Conservation (phyloP, 495 filamentous ascomycete species). For the Bryoglossum gracile region DNA sequence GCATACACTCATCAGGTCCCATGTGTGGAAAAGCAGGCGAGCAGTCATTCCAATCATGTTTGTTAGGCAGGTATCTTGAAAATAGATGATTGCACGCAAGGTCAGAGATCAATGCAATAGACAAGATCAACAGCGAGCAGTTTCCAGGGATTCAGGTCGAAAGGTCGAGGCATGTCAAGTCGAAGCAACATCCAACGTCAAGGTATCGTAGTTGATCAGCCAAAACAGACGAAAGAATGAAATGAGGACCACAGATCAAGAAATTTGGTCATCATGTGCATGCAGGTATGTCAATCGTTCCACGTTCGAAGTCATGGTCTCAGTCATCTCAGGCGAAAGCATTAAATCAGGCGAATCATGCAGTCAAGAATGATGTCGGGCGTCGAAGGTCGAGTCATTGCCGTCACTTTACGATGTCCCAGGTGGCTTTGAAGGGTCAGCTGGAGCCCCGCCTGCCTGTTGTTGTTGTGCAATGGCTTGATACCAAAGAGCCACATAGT, state of each 20-base stretch:
- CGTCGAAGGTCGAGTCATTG: constrained; percentile 9
- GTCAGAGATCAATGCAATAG: constrained; percentile 16
- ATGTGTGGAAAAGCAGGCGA: background rate
- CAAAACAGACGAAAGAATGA: constrained; percentile 12
- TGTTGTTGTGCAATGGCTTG: constrained; percentile 44
- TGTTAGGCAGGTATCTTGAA: constrained; percentile 12
- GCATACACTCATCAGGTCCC: constrained; percentile 1
- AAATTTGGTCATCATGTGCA: constrained; percentile 17
- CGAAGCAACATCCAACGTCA: constrained; percentile 3
- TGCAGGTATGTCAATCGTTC: constrained; percentile 23
- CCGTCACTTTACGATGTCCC: constrained; percentile 26
- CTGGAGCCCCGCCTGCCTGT: constrained; percentile 22
- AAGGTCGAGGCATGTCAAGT: constrained; percentile 14
- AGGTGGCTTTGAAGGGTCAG: constrained; percentile 24
- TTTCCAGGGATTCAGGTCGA: background rate
- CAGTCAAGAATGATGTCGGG: constrained; percentile 17
- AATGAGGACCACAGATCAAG: constrained; percentile 12
- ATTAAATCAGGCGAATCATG: constrained; percentile 26
- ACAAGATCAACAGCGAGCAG: background rate
- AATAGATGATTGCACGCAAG: constrained; percentile 22
- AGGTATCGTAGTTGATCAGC: background rate
- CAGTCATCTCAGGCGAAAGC: constrained; percentile 21
- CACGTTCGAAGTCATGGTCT: constrained; percentile 22
- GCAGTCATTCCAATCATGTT: constrained; percentile 12
- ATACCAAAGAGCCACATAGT: constrained; percentile 59